These are phyloP conservation scores for Phyllosticta citrichinensis DNA, from an alignment of 2,329 filamentous ascomycete species.

Conservation along the genomic window DNA sequence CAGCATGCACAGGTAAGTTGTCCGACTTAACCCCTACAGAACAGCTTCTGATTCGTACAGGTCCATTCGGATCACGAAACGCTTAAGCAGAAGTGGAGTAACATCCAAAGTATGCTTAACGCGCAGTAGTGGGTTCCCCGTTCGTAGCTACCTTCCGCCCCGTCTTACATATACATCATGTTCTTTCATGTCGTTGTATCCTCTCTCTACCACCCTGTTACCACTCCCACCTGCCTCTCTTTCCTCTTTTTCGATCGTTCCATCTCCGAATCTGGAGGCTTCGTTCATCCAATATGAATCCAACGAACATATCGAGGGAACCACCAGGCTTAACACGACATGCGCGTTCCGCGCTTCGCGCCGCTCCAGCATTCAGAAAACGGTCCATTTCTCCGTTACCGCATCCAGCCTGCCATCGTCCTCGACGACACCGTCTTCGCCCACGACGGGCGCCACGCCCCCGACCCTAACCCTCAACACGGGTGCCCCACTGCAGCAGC, in stretches of 20 bases:
- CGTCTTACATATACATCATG: not conserved
- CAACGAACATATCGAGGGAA: not conserved
- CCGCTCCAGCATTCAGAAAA: not conserved
- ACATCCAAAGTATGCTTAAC: conserved; percentile 36
- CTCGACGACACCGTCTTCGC: not conserved
- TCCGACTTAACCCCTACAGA: not conserved
- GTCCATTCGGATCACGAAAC: conserved; percentile 39
- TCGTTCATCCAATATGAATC: not conserved
- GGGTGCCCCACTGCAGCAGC: not conserved
- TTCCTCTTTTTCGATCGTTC: not conserved
- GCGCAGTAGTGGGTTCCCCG: conserved; percentile 2
- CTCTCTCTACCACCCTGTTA: not conserved
- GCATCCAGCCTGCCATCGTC: not conserved
- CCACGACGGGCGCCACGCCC: not conserved
- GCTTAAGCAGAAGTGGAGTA: conserved; percentile 40
- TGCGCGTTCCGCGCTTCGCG: not conserved
- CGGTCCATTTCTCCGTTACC: not conserved
- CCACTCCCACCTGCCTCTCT: not conserved
- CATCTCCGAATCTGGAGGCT: not conserved
- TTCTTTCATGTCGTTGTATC: not conserved
- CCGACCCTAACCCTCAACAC: not conserved
- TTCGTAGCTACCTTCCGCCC: not conserved
- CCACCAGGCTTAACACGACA: not conserved
- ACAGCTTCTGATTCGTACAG: conserved; percentile 14
- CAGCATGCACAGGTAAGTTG: conserved; percentile 78